These are phyloP conservation scores for Usnea hakonensis DNA, from an alignment of 495 filamentous ascomycete genomes.

Conservation along the genomic window DNA sequence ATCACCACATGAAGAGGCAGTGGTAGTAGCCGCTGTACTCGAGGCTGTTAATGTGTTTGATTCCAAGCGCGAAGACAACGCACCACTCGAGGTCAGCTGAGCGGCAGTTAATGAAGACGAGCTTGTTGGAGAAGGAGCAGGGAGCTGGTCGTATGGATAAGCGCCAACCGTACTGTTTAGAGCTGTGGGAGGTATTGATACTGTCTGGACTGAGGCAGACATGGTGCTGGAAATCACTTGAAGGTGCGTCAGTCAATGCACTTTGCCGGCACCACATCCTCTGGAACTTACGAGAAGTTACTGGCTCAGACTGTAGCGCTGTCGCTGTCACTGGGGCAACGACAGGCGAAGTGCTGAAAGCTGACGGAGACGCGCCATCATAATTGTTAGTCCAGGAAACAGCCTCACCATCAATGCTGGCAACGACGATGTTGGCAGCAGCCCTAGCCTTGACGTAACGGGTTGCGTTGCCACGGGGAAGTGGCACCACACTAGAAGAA, in stretches of 20 bases:
- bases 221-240: neutral
- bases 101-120: neutral
- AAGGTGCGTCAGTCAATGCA: neutral
- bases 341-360: neutral
- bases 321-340: slow-evolving; percentile 2
- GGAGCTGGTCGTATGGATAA: slow-evolving; percentile 3
- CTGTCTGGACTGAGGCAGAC: slow-evolving; percentile 1
- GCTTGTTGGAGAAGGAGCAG: neutral
- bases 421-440: slow-evolving; percentile 11
- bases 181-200: neutral
- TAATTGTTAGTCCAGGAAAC: slow-evolving; percentile 25
- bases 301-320: neutral
- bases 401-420: slow-evolving; percentile 21
- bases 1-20: slow-evolving; percentile 9
- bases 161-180: neutral
- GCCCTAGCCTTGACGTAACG: slow-evolving; percentile 12
- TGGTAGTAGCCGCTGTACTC: neutral
- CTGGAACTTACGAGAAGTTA: slow-evolving; percentile 2
- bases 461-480: neutral
- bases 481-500: neutral
- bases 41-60: slow-evolving; percentile 1
- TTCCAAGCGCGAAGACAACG: neutral
- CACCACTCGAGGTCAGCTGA: neutral
- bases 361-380: slow-evolving; percentile 5
- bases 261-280: neutral